Evolutionary conservation across 495 filamentous ascomycete species (phyloP).

Genomic region (Aspergillus egyptiacus): DNA sequence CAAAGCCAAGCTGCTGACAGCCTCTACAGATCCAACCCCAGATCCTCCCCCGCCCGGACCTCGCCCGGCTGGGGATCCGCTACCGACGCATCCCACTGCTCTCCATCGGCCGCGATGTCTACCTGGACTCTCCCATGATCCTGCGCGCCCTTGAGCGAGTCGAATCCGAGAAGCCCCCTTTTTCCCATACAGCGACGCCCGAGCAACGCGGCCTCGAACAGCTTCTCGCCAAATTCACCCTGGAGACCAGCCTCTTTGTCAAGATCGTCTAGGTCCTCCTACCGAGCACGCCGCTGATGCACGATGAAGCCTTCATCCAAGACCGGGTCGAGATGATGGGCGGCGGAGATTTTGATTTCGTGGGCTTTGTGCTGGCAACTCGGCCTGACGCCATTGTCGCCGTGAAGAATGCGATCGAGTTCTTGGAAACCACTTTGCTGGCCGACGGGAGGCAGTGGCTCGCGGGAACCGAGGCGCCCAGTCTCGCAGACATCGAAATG

Average conservation of each 20-base stretch:
- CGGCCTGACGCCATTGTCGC: constrained; percentile 43
- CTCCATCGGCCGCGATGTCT: constrained; percentile 49
- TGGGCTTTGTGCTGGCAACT: not conserved
- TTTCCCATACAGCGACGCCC: not conserved
- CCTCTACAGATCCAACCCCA: constrained; percentile 54
- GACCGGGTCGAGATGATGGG: constrained; percentile 4
- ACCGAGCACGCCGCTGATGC: not conserved
- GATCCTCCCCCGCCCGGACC: constrained; percentile 53
- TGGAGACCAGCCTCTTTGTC: constrained; percentile 2
- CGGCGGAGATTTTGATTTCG: not conserved
- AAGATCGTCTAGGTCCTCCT: constrained; percentile 8
- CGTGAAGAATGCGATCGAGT: constrained; percentile 34
- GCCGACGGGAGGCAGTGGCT: constrained; percentile 56
- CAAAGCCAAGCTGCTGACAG: too few relatives aligned
- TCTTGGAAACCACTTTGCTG: constrained; percentile 49
- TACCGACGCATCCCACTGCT: constrained; percentile 64
- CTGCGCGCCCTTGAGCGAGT: constrained; percentile 49
- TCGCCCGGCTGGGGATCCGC: constrained; percentile 47
- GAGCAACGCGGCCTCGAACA: not conserved
- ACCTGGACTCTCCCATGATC: constrained; percentile 56
- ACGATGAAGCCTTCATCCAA: constrained; percentile 3
- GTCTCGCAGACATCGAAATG: constrained; percentile 52
- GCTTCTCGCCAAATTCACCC: not conserved
- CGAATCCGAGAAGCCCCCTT: constrained; percentile 17
- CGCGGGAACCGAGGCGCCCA: constrained; percentile 35